Conservation (phyloP, 345 rosid species). For the Salix brachista region DNA sequence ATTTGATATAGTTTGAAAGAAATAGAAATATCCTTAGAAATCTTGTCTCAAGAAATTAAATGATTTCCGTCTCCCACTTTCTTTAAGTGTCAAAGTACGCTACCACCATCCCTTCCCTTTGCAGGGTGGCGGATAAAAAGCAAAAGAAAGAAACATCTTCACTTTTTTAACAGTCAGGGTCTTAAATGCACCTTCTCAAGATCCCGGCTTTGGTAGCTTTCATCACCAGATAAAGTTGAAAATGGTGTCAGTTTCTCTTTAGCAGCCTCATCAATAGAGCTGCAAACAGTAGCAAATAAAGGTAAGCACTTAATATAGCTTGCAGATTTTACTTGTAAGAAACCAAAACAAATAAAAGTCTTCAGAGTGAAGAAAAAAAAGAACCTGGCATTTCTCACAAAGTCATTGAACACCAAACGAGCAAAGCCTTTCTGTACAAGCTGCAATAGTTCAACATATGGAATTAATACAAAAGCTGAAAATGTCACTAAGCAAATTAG, state of each 20-base stretch:
- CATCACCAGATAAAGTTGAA: constrained; percentile 67
- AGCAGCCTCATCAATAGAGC: constrained; percentile 69
- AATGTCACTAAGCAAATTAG: neutral
- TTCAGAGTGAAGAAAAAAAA: constrained; percentile 8
- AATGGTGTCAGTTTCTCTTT: constrained; percentile 82
- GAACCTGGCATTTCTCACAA: constrained; percentile 76
- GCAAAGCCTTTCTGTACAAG: constrained; percentile 99
- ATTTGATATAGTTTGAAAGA: neutral
- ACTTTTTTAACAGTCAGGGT: neutral
- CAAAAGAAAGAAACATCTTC: neutral
- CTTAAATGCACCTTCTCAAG: constrained; percentile 77
- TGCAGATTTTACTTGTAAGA: neutral
- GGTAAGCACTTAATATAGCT: constrained; percentile 2
- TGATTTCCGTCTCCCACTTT: neutral
- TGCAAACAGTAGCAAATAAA: constrained; percentile 23
- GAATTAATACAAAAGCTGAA: neutral
- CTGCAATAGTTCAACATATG: constrained; percentile 44
- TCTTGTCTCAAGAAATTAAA: neutral
- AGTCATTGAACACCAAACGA: constrained; percentile 81
- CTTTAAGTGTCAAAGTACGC: neutral
- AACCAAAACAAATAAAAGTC: neutral
- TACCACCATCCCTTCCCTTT: neutral
- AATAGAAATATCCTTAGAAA: neutral
- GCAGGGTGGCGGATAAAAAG: neutral
- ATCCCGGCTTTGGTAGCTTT: constrained; percentile 93